Evolutionary conservation across 202 grass and related monocot genomes (phyloP), one percentile per base, ranked within the genome.

Genomic region (Bolboschoenoplectus hybrid): DNA sequence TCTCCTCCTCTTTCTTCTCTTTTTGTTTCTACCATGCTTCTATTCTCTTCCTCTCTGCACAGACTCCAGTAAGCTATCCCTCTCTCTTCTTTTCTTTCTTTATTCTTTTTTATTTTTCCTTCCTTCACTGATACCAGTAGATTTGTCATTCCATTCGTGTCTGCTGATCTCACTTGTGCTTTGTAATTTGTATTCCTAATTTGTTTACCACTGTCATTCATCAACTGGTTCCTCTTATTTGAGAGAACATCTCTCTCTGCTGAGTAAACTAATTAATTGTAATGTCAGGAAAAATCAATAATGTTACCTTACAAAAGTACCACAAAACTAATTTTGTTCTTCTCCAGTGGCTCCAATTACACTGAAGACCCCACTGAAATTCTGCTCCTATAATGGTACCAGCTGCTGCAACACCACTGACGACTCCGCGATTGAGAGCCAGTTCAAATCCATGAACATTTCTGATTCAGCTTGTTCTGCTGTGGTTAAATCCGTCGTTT

Each of bases 381-480:
- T 97, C 85, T 97, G 95, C 87, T 67, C 74, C 67, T 81, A 72
- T 87, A 49, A 74, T 82, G 86, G 85, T 35, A 85, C 78, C 88
- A 84, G 80, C 89, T 94, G 95, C 89, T 97, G 91, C 83, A 93
- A 92, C 50, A 75, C 92, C 41, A 89, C 89, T 43, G 88, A 65
- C 1, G 94, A 97, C 38, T 76, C 89, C 6, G 73, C 85, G 13
- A 78, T 97, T 57, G 36, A 85, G 80, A 85, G 47, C 74, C 91
- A 89, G 89, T 85, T 93, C 85, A 36, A 88, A 13, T 87, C 88
- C 61, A 88, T 91, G 52, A 90, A 89, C 70, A 87, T 97, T 87
- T 83, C 89, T 58, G 85, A 93, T 85, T 45, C 88, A 0, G 83
- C 82, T 12, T 97, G 95, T 63, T 75, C 91, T 12, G 53, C 85